These are phyloP conservation scores for Lepidopterella palustris DNA, from an alignment of 495 filamentous ascomycete genomes.

Conservation along the genomic window DNA sequence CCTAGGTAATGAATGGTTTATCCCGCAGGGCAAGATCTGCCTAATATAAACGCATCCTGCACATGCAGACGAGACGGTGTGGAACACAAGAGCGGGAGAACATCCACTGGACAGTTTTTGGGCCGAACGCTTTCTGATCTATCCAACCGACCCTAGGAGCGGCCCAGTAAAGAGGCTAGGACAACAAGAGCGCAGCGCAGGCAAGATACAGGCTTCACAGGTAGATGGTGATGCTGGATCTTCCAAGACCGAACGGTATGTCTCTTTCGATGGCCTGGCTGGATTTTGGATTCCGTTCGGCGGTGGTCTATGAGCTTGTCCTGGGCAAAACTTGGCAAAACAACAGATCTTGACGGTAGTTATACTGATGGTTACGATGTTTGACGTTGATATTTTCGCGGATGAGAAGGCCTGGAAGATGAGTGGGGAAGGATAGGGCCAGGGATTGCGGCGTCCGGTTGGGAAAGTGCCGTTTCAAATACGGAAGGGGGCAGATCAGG, in stretches of 20 bases:
- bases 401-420: constrained; percentile 10
- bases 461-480: constrained; percentile 1
- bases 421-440: not conserved
- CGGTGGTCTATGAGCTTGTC: constrained; percentile 32
- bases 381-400: constrained; percentile 31
- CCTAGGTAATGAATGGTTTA: constrained; percentile 16
- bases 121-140: too few species aligned
- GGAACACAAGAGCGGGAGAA: constrained; percentile 29
- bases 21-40: constrained; percentile 14
- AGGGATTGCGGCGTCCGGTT: not conserved
- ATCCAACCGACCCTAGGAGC: too few species aligned
- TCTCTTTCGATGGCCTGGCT: constrained; percentile 32
- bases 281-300: constrained; percentile 38
- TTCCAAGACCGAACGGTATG: constrained; percentile 22
- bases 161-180: too few species aligned
- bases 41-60: constrained; percentile 23
- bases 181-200: too few species aligned
- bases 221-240: constrained; percentile 33
- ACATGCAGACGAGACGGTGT: constrained; percentile 33
- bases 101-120: too few species aligned
- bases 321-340: constrained; percentile 36
- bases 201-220: constrained; percentile 29
- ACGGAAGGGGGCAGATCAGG: too few species aligned
- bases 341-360: constrained; percentile 29
- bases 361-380: constrained; percentile 29